Conservation (phyloP, 2,329 filamentous ascomycete genomes). For the Phoma sp. region DNA sequence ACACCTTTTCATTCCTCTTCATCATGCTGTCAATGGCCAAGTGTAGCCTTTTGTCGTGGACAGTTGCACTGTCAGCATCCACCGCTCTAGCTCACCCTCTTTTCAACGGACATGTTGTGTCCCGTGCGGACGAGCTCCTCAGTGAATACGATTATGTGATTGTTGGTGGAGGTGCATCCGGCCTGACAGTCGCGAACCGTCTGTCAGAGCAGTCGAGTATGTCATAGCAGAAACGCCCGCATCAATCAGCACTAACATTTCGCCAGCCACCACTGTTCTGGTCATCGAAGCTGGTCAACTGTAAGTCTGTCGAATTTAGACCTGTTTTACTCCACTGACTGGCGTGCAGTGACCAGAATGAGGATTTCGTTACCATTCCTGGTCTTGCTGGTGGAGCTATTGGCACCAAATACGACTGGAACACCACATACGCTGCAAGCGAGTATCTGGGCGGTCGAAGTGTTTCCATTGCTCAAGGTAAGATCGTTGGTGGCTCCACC, state of each 20-base stretch:
- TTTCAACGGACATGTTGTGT: conserved; percentile 21
- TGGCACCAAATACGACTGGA: conserved; percentile 37
- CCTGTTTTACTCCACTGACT: not conserved
- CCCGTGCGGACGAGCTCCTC: conserved; percentile 21
- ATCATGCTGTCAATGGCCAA: conserved; percentile 4
- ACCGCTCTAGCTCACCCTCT: conserved; percentile 24
- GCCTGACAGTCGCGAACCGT: conserved; percentile 38
- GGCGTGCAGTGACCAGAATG: conserved; percentile 24
- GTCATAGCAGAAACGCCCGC: not conserved
- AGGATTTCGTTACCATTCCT: conserved; percentile 32
- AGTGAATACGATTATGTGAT: conserved; percentile 36
- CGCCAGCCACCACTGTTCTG: conserved; percentile 26
- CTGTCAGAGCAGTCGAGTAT: conserved; percentile 31
- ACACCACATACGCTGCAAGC: conserved; percentile 24
- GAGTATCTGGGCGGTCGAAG: conserved; percentile 20
- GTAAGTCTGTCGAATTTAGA: conserved; percentile 10
- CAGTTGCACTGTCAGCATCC: conserved; percentile 22
- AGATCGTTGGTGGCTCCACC: conserved; percentile 32
- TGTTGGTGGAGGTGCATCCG: conserved; percentile 34
- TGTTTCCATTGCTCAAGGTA: conserved; percentile 25
- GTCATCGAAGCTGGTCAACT: conserved; percentile 34
- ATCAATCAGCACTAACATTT: not conserved
- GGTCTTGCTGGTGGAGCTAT: conserved; percentile 32
- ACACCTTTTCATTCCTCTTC: not conserved
- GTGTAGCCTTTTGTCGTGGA: conserved; percentile 7